Conservation (phyloP, 2,329 filamentous ascomycete genomes). For the Apiospora pterosperma region DNA sequence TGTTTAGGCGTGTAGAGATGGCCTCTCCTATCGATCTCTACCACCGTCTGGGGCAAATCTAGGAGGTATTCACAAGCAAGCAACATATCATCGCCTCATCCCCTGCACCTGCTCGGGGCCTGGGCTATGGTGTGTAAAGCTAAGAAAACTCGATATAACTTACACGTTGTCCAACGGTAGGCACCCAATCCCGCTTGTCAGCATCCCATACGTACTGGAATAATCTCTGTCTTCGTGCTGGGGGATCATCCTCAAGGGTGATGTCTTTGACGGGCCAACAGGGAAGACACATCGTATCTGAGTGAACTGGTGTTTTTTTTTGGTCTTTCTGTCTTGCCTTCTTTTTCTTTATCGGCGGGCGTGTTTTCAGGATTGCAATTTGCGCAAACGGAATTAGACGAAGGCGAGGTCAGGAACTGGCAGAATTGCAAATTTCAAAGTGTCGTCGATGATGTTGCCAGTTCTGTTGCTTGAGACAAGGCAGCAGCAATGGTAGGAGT, state of each 20-base stretch:
- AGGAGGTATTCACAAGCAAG: background rate
- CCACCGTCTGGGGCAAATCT: background rate
- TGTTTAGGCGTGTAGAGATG: background rate
- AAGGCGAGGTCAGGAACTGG: background rate
- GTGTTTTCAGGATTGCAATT: background rate
- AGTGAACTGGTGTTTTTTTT: background rate
- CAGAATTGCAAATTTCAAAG: too few species aligned
- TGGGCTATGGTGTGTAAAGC: background rate
- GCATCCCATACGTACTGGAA: slow-evolving; percentile 28
- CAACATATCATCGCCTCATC: background rate
- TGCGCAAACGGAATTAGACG: background rate
- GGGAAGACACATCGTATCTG: slow-evolving; percentile 48
- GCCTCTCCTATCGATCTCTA: background rate
- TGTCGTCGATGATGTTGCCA: background rate
- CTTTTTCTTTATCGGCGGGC: background rate
- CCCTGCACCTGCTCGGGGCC: background rate
- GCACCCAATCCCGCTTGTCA: slow-evolving; percentile 18
- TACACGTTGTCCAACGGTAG: slow-evolving; percentile 17
- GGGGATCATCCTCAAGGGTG: slow-evolving; percentile 42
- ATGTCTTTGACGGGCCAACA: slow-evolving; percentile 49
- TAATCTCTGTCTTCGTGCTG: slow-evolving; percentile 9
- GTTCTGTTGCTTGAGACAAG: too few species aligned
- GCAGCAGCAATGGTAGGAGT: background rate
- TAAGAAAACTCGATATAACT: slow-evolving; percentile 10
- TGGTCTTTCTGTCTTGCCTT: background rate